Percentiles rank a stretch among this genome's conserved stretches.
Conservation (phyloP, 2,329 filamentous ascomycete species). For the Huntiella bhutanensis region DNA sequence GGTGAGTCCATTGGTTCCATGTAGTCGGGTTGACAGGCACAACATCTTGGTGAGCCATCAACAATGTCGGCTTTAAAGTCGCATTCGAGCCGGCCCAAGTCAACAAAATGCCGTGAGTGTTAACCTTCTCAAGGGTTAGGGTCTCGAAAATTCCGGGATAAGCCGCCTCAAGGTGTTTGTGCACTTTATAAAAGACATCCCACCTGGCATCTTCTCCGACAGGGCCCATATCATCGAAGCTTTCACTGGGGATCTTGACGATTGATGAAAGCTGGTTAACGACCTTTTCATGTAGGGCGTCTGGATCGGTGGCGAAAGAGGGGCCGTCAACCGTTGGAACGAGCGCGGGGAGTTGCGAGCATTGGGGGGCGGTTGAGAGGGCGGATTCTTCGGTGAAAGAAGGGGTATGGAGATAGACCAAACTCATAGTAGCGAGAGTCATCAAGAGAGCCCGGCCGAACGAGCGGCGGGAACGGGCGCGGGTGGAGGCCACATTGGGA, state of each 20-base stretch:
- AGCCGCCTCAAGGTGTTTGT: slow-evolving; percentile 26
- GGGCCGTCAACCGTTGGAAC: slow-evolving; percentile 15
- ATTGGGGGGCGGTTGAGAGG: slow-evolving; percentile 13
- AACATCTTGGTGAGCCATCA: slow-evolving; percentile 47
- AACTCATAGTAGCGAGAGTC: neutral
- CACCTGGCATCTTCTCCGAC: slow-evolving; percentile 38
- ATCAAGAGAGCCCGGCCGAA: neutral
- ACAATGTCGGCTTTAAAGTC: slow-evolving; percentile 32
- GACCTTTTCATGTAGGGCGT: slow-evolving; percentile 18
- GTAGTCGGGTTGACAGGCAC: slow-evolving; percentile 37
- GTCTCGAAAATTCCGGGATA: slow-evolving; percentile 32
- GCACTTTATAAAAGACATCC: slow-evolving; percentile 36
- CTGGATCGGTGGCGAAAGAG: slow-evolving; percentile 16
- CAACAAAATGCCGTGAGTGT: slow-evolving; percentile 39
- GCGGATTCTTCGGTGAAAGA: neutral
- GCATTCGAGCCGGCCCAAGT: slow-evolving; percentile 34
- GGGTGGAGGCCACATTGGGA: neutral
- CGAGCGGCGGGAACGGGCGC: neutral
- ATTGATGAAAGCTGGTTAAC: slow-evolving; percentile 23
- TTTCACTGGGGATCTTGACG: slow-evolving; percentile 35
- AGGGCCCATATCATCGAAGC: slow-evolving; percentile 34
- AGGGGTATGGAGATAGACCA: neutral
- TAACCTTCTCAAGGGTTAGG: slow-evolving; percentile 33
- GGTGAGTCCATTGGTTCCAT: slow-evolving; percentile 34
- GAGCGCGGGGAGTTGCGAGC: slow-evolving; percentile 19